phyloP scores from a whole-genome alignment of 768 basidiomycete genomes.

The Xanthoconium stramineum region DNA sequence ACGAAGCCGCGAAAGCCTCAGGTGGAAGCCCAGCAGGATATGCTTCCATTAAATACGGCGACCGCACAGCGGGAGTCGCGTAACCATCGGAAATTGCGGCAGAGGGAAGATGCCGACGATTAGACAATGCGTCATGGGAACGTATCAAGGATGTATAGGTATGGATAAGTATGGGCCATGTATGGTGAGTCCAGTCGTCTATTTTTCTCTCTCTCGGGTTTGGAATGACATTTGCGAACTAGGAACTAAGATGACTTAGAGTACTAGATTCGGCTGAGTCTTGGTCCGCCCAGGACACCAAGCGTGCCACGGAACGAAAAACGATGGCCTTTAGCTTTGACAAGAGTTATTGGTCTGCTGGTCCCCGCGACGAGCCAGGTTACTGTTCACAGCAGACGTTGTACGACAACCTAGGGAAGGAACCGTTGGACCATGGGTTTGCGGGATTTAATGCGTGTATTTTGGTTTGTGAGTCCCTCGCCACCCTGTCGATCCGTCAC shows the following conservation, averaged over 20 bases:
- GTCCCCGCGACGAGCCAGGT: constrained; percentile 79
- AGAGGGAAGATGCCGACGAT: neutral
- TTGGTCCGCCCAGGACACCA: constrained; percentile 63
- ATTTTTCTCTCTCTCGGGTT: too few relatives aligned
- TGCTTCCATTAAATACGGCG: neutral
- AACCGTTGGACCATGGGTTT: constrained; percentile 93
- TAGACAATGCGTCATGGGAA: neutral
- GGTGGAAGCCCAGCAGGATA: neutral
- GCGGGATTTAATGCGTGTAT: constrained; percentile 98
- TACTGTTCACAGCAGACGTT: constrained; percentile 95
- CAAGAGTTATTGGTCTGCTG: constrained; percentile 97
- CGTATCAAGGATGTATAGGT: neutral
- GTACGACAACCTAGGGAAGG: constrained; percentile 91
- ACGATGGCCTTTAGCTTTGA: constrained; percentile 91
- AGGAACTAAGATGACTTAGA: too few relatives aligned
- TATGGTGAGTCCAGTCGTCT: too few relatives aligned
- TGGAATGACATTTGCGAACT: too few relatives aligned
- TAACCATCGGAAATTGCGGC: neutral
- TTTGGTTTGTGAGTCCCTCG: constrained; percentile 81
- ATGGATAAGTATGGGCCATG: too few relatives aligned
- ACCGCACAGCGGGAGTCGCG: constrained; percentile 2
- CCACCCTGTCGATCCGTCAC: neutral
- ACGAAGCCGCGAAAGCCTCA: constrained; percentile 8
- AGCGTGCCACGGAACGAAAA: constrained; percentile 88
- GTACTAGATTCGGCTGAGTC: constrained; percentile 37